Evolutionary conservation across 2,329 filamentous ascomycete species (phyloP), one percentile per base, ranked within the genome.

Genomic region (Didymella exigua): DNA sequence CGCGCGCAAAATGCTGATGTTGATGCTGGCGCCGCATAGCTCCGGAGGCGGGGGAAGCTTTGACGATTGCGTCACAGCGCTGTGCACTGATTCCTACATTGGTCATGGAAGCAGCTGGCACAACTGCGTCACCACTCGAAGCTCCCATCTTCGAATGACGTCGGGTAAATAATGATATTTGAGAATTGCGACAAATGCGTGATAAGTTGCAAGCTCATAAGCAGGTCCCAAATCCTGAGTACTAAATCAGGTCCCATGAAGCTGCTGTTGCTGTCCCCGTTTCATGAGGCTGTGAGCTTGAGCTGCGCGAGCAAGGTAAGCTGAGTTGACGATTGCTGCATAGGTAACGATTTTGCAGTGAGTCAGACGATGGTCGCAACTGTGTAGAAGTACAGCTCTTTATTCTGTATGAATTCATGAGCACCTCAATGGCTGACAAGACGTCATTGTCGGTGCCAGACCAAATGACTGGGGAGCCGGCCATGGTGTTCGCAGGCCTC

Each of bases 101-200:
- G n/a, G n/a, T n/a, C n/a, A n/a, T n/a, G n/a, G n/a, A n/a, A n/a
- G n/a, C n/a, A n/a, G n/a, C n/a, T n/a, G n/a, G n/a, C n/a, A n/a
- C n/a, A n/a, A 67, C 69, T 65, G 61, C 70, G 69, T 72, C 70
- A 73, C 60, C 58, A 68, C 43, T 65, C 46, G 48, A 21, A 27
- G 18, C 49, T 37, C 47, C 16, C 41, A 55, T 49, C 40, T 24
- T 7, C 18, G 2, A 9, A 30, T 24, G 24, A 19, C 13, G 2
- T 24, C 10, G 10, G 23, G 19, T 18, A 2, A 18, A 23, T 24
- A 31, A 6, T 13, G 6, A 19, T 19, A 9, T 23, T 8, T 36
- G 16, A 3, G 11, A 3, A 2, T 7, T 23, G 19, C 19, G 3
- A 37, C 34, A 11, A n/a, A 38, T n/a, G 36, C 6, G 4, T 4